Evolutionary conservation across 768 basidiomycete species (phyloP).

Genomic region (Suillus bovinus): DNA sequence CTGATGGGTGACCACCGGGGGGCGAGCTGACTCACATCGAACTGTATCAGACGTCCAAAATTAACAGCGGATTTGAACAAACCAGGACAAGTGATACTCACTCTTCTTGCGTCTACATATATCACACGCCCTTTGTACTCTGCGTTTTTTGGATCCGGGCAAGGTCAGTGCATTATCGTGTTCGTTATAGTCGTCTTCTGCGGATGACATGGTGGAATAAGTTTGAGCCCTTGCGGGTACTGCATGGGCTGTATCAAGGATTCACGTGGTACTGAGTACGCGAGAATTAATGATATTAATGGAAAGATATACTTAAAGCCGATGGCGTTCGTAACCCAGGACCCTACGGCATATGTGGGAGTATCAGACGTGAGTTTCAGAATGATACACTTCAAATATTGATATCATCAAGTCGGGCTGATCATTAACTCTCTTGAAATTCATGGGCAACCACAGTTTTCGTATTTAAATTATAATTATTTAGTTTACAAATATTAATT

Average conservation of each 20-base stretch:
- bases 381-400: neutral
- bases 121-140: slow-evolving; percentile 80
- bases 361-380: neutral
- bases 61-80: slow-evolving; percentile 8
- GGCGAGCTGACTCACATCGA: slow-evolving; percentile 50
- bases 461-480: too few relatives aligned
- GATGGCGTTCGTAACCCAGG: neutral
- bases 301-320: neutral
- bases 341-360: neutral
- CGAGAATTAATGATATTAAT: neutral
- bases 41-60: slow-evolving; percentile 39
- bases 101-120: slow-evolving; percentile 85
- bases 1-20: neutral
- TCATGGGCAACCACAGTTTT: too few relatives aligned
- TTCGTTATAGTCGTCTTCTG: slow-evolving; percentile 63
- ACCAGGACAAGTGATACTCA: slow-evolving; percentile 30
- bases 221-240: neutral
- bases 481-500: too few relatives aligned
- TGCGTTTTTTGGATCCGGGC: slow-evolving; percentile 60
- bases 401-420: neutral
- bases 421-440: neutral
- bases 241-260: neutral
- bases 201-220: slow-evolving; percentile 53
- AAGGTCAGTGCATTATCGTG: slow-evolving; percentile 30
- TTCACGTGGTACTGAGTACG: neutral